These are phyloP conservation scores for Dendrostoma leiphaemia DNA, from an alignment of 2,329 filamentous ascomycete species.

Conservation along the genomic window DNA sequence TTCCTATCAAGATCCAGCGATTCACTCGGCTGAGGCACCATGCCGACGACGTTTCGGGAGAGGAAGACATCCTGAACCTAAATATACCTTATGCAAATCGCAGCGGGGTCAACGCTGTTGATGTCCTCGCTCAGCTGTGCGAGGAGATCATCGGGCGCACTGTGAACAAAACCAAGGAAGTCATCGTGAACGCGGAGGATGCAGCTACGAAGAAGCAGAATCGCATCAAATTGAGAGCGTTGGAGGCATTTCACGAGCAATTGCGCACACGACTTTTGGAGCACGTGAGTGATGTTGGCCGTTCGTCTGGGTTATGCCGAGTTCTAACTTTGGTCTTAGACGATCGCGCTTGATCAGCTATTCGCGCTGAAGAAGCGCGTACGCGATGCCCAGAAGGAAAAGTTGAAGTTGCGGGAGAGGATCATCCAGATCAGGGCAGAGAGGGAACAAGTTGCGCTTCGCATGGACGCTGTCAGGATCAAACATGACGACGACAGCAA, in stretches of 20 bases:
- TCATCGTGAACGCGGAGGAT: constrained; percentile 40
- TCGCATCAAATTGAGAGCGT: constrained; percentile 51
- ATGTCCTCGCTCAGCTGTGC: constrained; percentile 61
- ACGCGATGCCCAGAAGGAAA: constrained; percentile 55
- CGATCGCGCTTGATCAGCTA: constrained; percentile 58
- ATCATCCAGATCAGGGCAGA: constrained; percentile 59
- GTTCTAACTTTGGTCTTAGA: constrained; percentile 31
- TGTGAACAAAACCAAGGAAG: constrained; percentile 46
- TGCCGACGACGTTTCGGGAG: constrained; percentile 38
- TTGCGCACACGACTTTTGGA: constrained; percentile 54
- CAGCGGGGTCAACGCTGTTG: constrained; percentile 58
- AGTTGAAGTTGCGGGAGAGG: constrained; percentile 54
- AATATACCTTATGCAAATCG: constrained; percentile 55
- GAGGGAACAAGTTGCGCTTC: constrained; percentile 59
- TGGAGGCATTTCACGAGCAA: constrained; percentile 59
- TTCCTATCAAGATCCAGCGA: constrained; percentile 40
- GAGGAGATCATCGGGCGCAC: constrained; percentile 56
- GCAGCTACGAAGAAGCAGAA: constrained; percentile 50
- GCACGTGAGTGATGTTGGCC: constrained; percentile 45
- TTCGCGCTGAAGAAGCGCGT: constrained; percentile 58
- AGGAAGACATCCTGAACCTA: constrained; percentile 44
- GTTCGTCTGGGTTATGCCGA: too few species aligned
- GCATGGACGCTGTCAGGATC: constrained; percentile 61
- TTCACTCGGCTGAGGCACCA: constrained; percentile 48
- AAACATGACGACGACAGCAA: constrained; percentile 56